Percentiles rank a stretch among this genome's conserved stretches.
phyloP scores from a whole-genome alignment of 2,329 filamentous ascomycete genomes.

The Pseudogymnoascus sp. region DNA sequence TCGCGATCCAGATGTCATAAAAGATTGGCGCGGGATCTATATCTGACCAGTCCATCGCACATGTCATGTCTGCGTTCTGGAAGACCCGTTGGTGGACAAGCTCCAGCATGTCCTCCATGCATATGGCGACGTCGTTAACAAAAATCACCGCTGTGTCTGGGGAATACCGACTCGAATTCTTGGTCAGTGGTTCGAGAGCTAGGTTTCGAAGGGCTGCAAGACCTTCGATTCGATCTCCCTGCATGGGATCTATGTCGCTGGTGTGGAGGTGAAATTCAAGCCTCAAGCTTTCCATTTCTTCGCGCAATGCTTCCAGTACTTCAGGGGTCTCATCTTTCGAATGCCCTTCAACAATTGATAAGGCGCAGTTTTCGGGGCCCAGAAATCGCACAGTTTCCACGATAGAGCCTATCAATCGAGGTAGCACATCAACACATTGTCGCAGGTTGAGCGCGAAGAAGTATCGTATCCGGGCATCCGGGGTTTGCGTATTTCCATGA shows the following conservation, averaged over 20 bases:
- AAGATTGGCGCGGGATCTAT: slow-evolving; percentile 40
- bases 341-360: slow-evolving; percentile 50
- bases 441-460: slow-evolving; percentile 48
- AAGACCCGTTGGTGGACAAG: slow-evolving; percentile 40
- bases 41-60: slow-evolving; percentile 51
- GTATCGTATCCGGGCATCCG: slow-evolving; percentile 29
- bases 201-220: slow-evolving; percentile 46
- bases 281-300: slow-evolving; percentile 33
- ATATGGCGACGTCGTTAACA: slow-evolving; percentile 46
- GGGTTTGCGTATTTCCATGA: slow-evolving; percentile 9
- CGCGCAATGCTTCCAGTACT: slow-evolving; percentile 37
- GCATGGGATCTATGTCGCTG: slow-evolving; percentile 37
- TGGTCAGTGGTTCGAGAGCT: slow-evolving; percentile 40
- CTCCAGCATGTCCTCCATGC: slow-evolving; percentile 51
- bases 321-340: slow-evolving; percentile 48
- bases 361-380: slow-evolving; percentile 41
- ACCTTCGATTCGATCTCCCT: slow-evolving; percentile 37
- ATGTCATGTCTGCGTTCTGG: slow-evolving; percentile 48
- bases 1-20: slow-evolving; percentile 50
- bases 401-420: slow-evolving; percentile 44
- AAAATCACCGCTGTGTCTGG: slow-evolving; percentile 41
- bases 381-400: slow-evolving; percentile 43
- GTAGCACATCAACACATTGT: slow-evolving; percentile 38
- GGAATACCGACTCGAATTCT: slow-evolving; percentile 20
- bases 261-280: slow-evolving; percentile 36